Percentiles rank a stretch among this genome's conserved stretches.
These are phyloP conservation scores for Mitragyna speciosa DNA, from an alignment of 257 asterid genomes.

Conservation along the genomic window DNA sequence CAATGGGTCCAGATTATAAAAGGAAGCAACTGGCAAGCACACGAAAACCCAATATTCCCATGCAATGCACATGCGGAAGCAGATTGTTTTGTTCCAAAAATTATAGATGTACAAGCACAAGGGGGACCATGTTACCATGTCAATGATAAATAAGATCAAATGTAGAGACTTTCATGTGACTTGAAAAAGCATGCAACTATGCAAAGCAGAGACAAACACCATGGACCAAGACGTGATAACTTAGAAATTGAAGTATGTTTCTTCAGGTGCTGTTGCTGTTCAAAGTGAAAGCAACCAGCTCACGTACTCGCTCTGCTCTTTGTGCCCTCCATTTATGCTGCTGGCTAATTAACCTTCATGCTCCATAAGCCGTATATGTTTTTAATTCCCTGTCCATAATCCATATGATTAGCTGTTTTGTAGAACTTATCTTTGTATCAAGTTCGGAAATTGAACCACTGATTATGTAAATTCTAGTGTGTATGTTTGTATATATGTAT, in stretches of 20 bases:
- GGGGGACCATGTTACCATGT: constrained; percentile 1
- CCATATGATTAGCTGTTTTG: too few relatives aligned
- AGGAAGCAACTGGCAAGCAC: not conserved
- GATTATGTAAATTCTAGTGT: not conserved
- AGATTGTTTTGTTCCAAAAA: not conserved
- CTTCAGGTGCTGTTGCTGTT: constrained; percentile 16
- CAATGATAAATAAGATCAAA: not conserved
- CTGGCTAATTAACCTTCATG: not conserved
- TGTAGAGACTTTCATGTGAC: not conserved
- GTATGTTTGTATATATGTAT: too few relatives aligned
- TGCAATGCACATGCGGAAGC: not conserved
- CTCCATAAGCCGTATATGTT: not conserved
- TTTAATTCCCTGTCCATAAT: not conserved
- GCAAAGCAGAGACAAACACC: not conserved
- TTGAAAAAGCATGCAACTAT: not conserved
- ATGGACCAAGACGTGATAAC: constrained; percentile 11
- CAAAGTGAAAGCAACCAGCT: constrained; percentile 15
- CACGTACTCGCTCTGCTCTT: constrained; percentile 10
- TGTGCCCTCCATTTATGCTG: not conserved
- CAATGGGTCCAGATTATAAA: constrained; percentile 2
- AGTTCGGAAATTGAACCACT: not conserved
- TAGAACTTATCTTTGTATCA: not conserved
- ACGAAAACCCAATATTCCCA: not conserved
- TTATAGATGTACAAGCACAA: not conserved
- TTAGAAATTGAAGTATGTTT: not conserved